phyloP scores from a whole-genome alignment of 345 rosid species.

The Conringia planisiliqua region DNA sequence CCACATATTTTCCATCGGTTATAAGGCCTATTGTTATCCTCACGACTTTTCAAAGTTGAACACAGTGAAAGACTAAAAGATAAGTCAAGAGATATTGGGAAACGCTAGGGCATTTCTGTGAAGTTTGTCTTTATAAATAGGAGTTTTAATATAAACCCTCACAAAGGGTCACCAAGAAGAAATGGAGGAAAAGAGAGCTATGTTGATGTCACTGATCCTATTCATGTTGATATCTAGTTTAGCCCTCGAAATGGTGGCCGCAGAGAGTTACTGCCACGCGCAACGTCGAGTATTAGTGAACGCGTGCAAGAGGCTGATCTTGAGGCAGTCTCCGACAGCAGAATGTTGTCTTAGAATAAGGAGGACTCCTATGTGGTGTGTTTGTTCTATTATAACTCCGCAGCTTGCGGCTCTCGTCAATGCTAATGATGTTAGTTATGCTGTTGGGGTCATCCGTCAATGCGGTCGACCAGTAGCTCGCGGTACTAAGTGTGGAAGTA shows the following conservation, averaged over 20 bases:
- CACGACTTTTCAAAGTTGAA: background rate
- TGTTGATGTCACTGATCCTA: background rate
- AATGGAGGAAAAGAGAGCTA: background rate
- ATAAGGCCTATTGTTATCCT: background rate
- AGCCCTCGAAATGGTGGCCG: background rate
- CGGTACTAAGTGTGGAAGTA: constrained; percentile 22
- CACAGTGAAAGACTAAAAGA: background rate
- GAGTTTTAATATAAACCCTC: background rate
- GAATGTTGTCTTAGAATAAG: constrained; percentile 15
- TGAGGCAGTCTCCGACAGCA: constrained; percentile 3
- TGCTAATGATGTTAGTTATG: background rate
- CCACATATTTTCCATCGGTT: background rate
- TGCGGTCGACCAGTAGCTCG: constrained; percentile 11
- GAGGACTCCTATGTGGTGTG: constrained; percentile 12
- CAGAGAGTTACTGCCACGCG: constrained; percentile 8
- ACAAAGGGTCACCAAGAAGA: background rate
- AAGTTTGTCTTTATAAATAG: background rate
- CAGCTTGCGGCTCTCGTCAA: background rate
- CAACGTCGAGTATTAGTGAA: constrained; percentile 10
- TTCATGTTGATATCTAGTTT: background rate
- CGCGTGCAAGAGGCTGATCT: constrained; percentile 14
- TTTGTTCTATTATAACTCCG: constrained; percentile 9
- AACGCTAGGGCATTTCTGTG: background rate
- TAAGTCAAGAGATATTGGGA: background rate
- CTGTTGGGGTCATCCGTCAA: constrained; percentile 4